phyloP scores from a whole-genome alignment of 345 rosid genomes.

The Sonneratia caseolaris region DNA sequence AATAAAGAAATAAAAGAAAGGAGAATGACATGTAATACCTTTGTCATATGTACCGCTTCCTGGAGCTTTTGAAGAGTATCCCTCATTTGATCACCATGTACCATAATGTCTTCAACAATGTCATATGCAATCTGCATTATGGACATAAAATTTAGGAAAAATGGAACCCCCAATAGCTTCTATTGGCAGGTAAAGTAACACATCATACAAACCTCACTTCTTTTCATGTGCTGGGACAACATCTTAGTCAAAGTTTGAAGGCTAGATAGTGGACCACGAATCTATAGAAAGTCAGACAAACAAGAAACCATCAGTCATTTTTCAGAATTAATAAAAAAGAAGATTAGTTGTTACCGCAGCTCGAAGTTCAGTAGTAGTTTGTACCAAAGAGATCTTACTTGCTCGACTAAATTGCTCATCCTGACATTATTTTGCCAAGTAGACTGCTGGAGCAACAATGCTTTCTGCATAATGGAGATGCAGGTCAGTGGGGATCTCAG shows the following conservation, averaged over 20 bases:
- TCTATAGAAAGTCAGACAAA: slow-evolving; percentile 27
- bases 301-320: slow-evolving; percentile 10
- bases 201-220: slow-evolving; percentile 54
- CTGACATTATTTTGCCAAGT: slow-evolving; percentile 87
- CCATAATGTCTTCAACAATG: slow-evolving; percentile 66
- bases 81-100: slow-evolving; percentile 57
- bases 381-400: slow-evolving; percentile 33
- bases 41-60: slow-evolving; percentile 78
- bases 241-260: slow-evolving; percentile 69
- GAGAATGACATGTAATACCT: slow-evolving; percentile 27
- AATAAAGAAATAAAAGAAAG: background rate
- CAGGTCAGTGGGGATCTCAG: background rate
- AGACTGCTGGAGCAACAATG: slow-evolving; percentile 73
- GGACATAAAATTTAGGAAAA: background rate
- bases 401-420: slow-evolving; percentile 83
- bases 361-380: background rate
- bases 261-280: slow-evolving; percentile 79
- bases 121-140: slow-evolving; percentile 58
- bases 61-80: slow-evolving; percentile 83
- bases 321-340: slow-evolving; percentile 3
- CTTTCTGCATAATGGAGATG: slow-evolving; percentile 36
- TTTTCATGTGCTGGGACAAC: slow-evolving; percentile 60
- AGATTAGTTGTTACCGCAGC: too few species aligned
- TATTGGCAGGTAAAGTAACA: background rate
- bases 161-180: background rate